phyloP scores from a whole-genome alignment of 2,329 filamentous ascomycete species.

The Aspergillus uvarum region DNA sequence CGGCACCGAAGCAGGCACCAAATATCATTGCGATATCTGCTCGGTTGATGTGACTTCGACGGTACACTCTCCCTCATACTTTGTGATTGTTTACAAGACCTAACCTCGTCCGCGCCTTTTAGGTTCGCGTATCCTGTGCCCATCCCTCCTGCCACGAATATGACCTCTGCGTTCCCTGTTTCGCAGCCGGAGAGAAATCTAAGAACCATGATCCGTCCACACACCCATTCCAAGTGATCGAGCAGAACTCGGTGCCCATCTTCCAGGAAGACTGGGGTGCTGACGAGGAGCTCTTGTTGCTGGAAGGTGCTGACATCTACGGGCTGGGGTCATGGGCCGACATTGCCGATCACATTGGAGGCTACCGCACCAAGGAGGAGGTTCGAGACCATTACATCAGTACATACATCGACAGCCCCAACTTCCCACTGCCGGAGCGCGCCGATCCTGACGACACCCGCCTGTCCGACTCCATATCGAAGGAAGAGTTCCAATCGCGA shows the following conservation, averaged over 20 bases:
- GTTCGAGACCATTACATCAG: conserved; percentile 90
- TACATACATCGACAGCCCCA: conserved; percentile 78
- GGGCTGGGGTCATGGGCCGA: conserved; percentile 96
- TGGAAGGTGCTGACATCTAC: conserved; percentile 95
- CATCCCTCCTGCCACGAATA: conserved; percentile 83
- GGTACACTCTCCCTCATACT: conserved; percentile 49
- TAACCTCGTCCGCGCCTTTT: conserved; percentile 1
- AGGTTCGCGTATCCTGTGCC: conserved; percentile 95
- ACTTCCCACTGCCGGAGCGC: conserved; percentile 82
- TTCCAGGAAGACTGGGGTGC: conserved; percentile 95
- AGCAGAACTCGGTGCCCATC: conserved; percentile 97
- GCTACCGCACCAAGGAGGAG: conserved; percentile 91
- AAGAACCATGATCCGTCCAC: conserved; percentile 82
- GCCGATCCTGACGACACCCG: conserved; percentile 79
- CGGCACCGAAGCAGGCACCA: conserved; percentile 83
- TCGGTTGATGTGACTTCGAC: conserved; percentile 96
- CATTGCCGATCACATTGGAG: conserved; percentile 96
- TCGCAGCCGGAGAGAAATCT: conserved; percentile 75
- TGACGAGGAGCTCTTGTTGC: conserved; percentile 87
- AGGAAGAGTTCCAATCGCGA: conserved; percentile 87
- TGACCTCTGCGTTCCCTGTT: conserved; percentile 94
- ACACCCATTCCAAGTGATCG: conserved; percentile 89
- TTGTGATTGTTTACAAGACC: neutral
- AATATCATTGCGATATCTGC: conserved; percentile 97
- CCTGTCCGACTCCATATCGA: conserved; percentile 74